Conservation (phyloP, 371 early-diverging fungal species). For the Rhizomucor pusillus region DNA sequence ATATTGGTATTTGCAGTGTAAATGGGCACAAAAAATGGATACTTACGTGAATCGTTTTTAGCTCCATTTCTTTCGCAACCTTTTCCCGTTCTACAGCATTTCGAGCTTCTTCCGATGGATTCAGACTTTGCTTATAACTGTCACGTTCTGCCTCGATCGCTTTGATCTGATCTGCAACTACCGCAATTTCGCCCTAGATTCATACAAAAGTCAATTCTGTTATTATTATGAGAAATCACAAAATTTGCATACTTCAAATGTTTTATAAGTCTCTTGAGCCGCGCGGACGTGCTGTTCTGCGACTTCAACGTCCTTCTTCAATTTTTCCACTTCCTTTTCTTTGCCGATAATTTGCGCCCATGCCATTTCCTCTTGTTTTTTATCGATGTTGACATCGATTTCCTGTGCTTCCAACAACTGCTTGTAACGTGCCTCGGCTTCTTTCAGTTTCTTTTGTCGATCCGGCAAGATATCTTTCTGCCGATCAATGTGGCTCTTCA, state of each 20-base stretch:
- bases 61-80: constrained; percentile 7
- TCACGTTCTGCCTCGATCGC: constrained; percentile 20
- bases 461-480: constrained; percentile 63
- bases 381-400: constrained; percentile 57
- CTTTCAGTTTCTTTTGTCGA: constrained; percentile 55
- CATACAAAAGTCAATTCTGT: no score
- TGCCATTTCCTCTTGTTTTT: constrained; percentile 66
- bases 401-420: constrained; percentile 66
- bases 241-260: neutral
- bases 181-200: constrained; percentile 25
- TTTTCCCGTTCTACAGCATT: neutral
- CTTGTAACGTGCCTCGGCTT: constrained; percentile 58
- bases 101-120: neutral
- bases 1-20: neutral
- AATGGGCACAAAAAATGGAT: neutral
- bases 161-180: constrained; percentile 42
- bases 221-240: no score
- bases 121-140: constrained; percentile 1
- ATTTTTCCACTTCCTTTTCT: constrained; percentile 26
- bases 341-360: constrained; percentile 71
- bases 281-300: constrained; percentile 5
- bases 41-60: neutral
- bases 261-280: neutral
- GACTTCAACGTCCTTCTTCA: constrained; percentile 20
- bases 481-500: constrained; percentile 50